These are phyloP conservation scores for Fusarium nanum DNA, from an alignment of 2,329 filamentous ascomycete genomes.

Conservation along the genomic window DNA sequence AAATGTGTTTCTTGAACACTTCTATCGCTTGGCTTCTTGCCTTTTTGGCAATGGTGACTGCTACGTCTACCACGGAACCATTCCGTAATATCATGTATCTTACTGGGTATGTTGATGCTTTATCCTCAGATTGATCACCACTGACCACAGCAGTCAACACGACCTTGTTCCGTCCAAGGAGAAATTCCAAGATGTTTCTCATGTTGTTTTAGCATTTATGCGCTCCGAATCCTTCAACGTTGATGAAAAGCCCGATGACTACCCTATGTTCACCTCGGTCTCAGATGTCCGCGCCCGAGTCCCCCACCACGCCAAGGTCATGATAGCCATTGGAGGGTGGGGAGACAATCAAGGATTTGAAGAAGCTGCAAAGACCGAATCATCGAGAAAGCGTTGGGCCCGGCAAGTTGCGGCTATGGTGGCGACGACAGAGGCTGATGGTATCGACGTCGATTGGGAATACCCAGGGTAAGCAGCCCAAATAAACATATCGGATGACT, in stretches of 20 bases:
- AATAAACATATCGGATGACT: background rate
- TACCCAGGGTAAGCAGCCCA: conserved; percentile 60
- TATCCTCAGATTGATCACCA: background rate
- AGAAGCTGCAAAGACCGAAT: conserved; percentile 62
- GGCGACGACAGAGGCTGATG: conserved; percentile 71
- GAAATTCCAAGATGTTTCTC: conserved; percentile 61
- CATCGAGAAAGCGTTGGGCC: conserved; percentile 68
- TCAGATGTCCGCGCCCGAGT: conserved; percentile 61
- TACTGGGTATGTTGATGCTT: conserved; percentile 55
- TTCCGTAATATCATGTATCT: conserved; percentile 61
- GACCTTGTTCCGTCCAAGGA: conserved; percentile 54
- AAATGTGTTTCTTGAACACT: conserved; percentile 1
- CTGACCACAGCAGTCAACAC: conserved; percentile 59
- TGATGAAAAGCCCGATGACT: conserved; percentile 51
- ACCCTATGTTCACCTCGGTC: conserved; percentile 66
- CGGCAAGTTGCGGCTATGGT: conserved; percentile 74
- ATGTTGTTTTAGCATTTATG: conserved; percentile 70
- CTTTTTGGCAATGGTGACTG: background rate
- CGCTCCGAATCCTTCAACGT: conserved; percentile 64
- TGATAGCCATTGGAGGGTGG: conserved; percentile 81
- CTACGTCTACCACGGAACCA: conserved; percentile 2
- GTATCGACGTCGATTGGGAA: conserved; percentile 74
- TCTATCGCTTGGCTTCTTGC: conserved; percentile 1
- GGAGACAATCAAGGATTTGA: conserved; percentile 75
- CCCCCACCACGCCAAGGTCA: conserved; percentile 66